Evolutionary conservation across 768 basidiomycete genomes (phyloP).

Genomic region (Nevesoporus exiguus): DNA sequence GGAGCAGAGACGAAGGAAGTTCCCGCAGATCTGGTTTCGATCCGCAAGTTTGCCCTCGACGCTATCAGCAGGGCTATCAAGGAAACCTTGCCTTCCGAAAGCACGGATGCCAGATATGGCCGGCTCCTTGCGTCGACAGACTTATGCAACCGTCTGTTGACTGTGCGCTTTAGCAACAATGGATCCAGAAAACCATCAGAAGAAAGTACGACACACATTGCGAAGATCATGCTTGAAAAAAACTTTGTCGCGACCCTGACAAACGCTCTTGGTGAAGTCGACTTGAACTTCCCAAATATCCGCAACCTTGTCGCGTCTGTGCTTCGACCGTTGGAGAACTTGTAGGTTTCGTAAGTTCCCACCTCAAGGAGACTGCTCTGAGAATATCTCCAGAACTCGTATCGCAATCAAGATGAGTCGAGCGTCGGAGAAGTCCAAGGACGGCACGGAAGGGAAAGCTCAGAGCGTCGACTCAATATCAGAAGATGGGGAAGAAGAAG

Average conservation of each 20-base stretch:
- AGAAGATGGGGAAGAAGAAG: slow-evolving; percentile 51
- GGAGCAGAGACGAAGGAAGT: slow-evolving; percentile 71
- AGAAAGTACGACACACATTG: slow-evolving; percentile 86
- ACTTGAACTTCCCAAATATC: slow-evolving; percentile 93
- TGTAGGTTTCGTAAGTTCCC: slow-evolving; percentile 53
- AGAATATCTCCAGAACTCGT: slow-evolving; percentile 62
- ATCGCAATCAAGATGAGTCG: slow-evolving; percentile 98
- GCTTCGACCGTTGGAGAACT: slow-evolving; percentile 80
- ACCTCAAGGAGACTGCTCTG: neutral
- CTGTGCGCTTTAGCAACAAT: slow-evolving; percentile 63
- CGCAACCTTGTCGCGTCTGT: slow-evolving; percentile 83
- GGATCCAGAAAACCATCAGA: slow-evolving; percentile 49
- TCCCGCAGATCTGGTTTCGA: slow-evolving; percentile 73
- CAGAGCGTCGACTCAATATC: slow-evolving; percentile 42
- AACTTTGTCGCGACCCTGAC: slow-evolving; percentile 90
- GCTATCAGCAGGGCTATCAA: slow-evolving; percentile 84
- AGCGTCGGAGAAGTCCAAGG: slow-evolving; percentile 63
- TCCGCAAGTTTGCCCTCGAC: slow-evolving; percentile 91
- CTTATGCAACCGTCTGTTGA: slow-evolving; percentile 83
- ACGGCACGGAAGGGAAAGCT: slow-evolving; percentile 43
- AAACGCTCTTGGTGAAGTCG: slow-evolving; percentile 83
- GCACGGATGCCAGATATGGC: slow-evolving; percentile 76
- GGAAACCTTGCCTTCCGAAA: slow-evolving; percentile 60
- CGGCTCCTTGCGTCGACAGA: slow-evolving; percentile 84
- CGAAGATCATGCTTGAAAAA: slow-evolving; percentile 98